A percentile compares a stretch with the other conserved stretches of the same genome.
Conservation (phyloP, 495 filamentous ascomycete species). For the Pyrenula massariospora region DNA sequence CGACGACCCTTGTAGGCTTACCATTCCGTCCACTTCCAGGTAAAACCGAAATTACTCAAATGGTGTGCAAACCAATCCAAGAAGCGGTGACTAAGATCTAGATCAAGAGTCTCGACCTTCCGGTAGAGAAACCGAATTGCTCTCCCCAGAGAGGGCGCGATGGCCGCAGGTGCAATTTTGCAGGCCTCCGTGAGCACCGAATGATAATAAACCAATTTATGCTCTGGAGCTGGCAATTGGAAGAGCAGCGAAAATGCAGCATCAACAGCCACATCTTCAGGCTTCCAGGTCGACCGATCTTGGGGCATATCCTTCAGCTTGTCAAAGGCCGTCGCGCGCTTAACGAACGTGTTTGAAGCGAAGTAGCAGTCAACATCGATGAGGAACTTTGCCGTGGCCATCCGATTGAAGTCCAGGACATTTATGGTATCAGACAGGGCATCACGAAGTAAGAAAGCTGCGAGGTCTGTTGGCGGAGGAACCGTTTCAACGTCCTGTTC, state of each 20-base stretch:
- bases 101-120: conserved; percentile 66
- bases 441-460: conserved; percentile 74
- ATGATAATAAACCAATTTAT: conserved; percentile 95
- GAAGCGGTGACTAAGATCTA: conserved; percentile 79
- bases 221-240: conserved; percentile 74
- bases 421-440: conserved; percentile 88
- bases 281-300: conserved; percentile 81
- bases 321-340: conserved; percentile 85
- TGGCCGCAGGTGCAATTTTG: conserved; percentile 87
- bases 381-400: conserved; percentile 72
- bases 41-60: conserved; percentile 96
- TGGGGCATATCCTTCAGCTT: conserved; percentile 57
- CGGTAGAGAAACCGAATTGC: conserved; percentile 88
- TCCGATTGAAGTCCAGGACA: conserved; percentile 83
- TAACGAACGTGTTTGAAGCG: conserved; percentile 74
- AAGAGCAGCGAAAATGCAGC: conserved; percentile 93
- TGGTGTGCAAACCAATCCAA: conserved; percentile 98
- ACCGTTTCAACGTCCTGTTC: conserved; percentile 88
- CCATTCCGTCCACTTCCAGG: conserved; percentile 99
- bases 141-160: conserved; percentile 87
- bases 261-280: conserved; percentile 94
- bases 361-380: conserved; percentile 96
- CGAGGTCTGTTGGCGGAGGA: conserved; percentile 60
- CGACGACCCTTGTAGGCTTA: conserved; percentile 30
- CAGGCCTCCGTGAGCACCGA: conserved; percentile 87